Conservation (phyloP, 495 filamentous ascomycete genomes). For the Podospora didyma region DNA sequence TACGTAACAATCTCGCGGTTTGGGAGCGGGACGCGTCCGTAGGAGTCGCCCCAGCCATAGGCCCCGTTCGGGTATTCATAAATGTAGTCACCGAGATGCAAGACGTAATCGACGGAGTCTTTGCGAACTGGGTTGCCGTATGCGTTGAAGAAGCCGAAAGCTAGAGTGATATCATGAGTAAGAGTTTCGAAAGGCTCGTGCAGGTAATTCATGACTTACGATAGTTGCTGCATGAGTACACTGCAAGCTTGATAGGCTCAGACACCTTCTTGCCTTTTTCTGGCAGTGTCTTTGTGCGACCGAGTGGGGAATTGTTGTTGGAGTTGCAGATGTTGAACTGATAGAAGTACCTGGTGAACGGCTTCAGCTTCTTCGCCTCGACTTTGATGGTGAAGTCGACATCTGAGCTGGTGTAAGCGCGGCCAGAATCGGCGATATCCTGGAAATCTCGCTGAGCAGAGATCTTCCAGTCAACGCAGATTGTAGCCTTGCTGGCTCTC, state of each 20-base stretch:
- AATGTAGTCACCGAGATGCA: constrained; percentile 67
- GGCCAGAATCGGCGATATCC: constrained; percentile 24
- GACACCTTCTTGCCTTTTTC: constrained; percentile 32
- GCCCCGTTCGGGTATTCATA: constrained; percentile 58
- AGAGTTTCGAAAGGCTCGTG: not conserved
- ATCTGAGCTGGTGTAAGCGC: constrained; percentile 59
- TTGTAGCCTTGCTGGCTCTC: constrained; percentile 46
- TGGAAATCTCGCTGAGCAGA: constrained; percentile 34
- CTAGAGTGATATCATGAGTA: constrained; percentile 12
- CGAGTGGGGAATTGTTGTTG: constrained; percentile 40
- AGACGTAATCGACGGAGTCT: constrained; percentile 62
- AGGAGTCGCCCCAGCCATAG: constrained; percentile 51
- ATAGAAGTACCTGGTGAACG: constrained; percentile 60
- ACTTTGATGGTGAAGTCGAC: constrained; percentile 70
- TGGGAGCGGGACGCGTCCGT: constrained; percentile 52
- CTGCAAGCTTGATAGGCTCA: constrained; percentile 44
- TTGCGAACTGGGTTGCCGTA: constrained; percentile 64
- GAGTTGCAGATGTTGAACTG: constrained; percentile 53
- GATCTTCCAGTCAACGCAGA: constrained; percentile 55
- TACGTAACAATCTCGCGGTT: constrained; percentile 46
- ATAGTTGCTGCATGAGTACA: constrained; percentile 56
- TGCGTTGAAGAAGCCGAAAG: constrained; percentile 56
- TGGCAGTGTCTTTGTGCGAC: constrained; percentile 54
- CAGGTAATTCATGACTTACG: constrained; percentile 28
- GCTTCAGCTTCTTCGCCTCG: constrained; percentile 53